phyloP scores from a whole-genome alignment of 306 rosid genomes.

The Clitoria ternatea region DNA sequence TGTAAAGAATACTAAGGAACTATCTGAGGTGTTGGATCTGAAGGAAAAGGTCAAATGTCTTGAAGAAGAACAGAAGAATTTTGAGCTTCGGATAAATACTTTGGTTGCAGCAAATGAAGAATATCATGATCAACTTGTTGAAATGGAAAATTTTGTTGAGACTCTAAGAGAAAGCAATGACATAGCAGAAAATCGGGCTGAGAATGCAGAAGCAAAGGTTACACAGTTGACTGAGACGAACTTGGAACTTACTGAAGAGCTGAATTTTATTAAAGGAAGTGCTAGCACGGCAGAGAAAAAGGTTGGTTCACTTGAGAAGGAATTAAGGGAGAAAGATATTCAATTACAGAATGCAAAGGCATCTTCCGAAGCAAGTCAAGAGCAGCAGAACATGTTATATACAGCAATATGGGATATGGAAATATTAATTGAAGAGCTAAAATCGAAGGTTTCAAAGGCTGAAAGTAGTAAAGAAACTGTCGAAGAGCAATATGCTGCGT shows the following conservation, averaged over 20 bases:
- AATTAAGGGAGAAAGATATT: constrained; percentile 72
- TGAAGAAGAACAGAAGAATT: constrained; percentile 45
- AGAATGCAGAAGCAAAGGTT: constrained; percentile 70
- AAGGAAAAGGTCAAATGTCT: constrained; percentile 57
- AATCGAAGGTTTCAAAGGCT: constrained; percentile 78
- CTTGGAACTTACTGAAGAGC: constrained; percentile 85
- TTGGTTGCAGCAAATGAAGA: constrained; percentile 39
- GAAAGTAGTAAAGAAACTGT: constrained; percentile 62
- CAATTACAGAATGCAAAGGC: constrained; percentile 78
- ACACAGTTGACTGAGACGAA: constrained; percentile 73
- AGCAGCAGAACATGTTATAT: constrained; percentile 95
- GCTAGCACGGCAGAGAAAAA: constrained; percentile 66
- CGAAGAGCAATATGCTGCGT: constrained; percentile 52
- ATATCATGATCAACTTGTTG: constrained; percentile 52
- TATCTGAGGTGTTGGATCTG: constrained; percentile 47
- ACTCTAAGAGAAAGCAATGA: constrained; percentile 58
- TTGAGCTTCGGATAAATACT: constrained; percentile 39
- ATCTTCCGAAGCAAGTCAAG: constrained; percentile 90
- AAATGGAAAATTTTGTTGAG: constrained; percentile 53
- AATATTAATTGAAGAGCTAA: constrained; percentile 86
- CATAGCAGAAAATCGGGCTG: constrained; percentile 64
- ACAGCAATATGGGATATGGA: constrained; percentile 99
- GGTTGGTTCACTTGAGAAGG: constrained; percentile 85
- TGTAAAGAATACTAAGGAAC: constrained; percentile 37
- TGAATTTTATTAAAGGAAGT: constrained; percentile 71